A percentile compares a stretch with the other conserved stretches of the same genome.
Conservation (phyloP, 2,329 filamentous ascomycete genomes). For the Pseudocercospora eumusae region DNA sequence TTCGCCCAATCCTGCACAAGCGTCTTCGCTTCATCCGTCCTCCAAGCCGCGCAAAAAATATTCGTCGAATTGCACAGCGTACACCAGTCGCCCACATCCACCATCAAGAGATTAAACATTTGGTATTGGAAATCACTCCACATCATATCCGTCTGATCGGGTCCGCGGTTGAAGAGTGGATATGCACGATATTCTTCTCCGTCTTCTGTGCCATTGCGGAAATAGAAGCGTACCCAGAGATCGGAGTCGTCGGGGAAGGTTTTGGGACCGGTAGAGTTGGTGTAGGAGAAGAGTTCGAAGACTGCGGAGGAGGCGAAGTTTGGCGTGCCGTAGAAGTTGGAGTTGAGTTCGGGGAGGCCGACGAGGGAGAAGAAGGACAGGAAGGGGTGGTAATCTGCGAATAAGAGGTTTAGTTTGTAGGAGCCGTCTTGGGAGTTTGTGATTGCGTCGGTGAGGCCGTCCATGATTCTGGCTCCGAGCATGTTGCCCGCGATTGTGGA, state of each 20-base stretch:
- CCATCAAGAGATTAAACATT: conserved; percentile 49
- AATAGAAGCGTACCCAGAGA: conserved; percentile 58
- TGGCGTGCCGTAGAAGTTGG: conserved; percentile 54
- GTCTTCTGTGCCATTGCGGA: conserved; percentile 57
- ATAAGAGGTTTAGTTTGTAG: conserved; percentile 44
- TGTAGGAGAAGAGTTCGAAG: conserved; percentile 55
- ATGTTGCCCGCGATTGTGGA: conserved; percentile 43
- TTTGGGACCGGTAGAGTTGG: conserved; percentile 30
- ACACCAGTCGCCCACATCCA: conserved; percentile 56
- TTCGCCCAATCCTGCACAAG: not conserved
- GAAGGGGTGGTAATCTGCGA: conserved; percentile 54
- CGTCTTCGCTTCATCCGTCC: conserved; percentile 43
- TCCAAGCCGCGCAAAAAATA: conserved; percentile 46
- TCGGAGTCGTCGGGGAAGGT: conserved; percentile 46
- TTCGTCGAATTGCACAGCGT: conserved; percentile 45
- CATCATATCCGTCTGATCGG: conserved; percentile 49
- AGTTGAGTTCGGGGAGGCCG: conserved; percentile 42
- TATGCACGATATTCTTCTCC: conserved; percentile 44
- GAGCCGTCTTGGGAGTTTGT: conserved; percentile 29
- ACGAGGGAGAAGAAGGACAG: conserved; percentile 54
- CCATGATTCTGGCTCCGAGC: conserved; percentile 40
- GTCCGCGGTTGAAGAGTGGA: conserved; percentile 54
- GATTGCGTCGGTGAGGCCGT: conserved; percentile 39
- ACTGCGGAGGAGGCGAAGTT: conserved; percentile 52
- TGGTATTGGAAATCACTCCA: conserved; percentile 54